Evolutionary conservation across 768 basidiomycete genomes (phyloP).

Genomic region (Dendrothele bispora): DNA sequence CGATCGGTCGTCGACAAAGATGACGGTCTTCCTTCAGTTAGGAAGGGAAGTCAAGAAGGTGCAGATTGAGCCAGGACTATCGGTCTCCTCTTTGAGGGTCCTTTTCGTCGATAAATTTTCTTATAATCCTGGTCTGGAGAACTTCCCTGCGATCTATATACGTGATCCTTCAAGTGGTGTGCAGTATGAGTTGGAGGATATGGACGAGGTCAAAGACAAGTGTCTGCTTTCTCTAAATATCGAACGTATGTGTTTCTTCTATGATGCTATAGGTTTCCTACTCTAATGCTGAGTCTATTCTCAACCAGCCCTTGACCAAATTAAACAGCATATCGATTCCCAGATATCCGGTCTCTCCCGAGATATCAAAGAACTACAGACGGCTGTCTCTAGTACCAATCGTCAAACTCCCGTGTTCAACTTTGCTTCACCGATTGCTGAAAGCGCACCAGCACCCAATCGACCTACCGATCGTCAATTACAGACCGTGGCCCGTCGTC

Average conservation of each 20-base stretch:
- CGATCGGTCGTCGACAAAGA: slow-evolving; percentile 30
- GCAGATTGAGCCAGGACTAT: slow-evolving; percentile 64
- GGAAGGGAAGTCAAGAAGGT: slow-evolving; percentile 91
- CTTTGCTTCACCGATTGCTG: slow-evolving; percentile 40
- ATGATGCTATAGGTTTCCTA: slow-evolving; percentile 1
- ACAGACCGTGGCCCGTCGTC: slow-evolving; percentile 66
- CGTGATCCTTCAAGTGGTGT: slow-evolving; percentile 90
- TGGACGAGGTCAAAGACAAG: slow-evolving; percentile 87
- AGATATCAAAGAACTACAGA: slow-evolving; percentile 88
- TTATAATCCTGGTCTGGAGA: slow-evolving; percentile 89
- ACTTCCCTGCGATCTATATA: slow-evolving; percentile 95
- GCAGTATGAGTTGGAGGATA: slow-evolving; percentile 94
- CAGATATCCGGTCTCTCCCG: slow-evolving; percentile 84
- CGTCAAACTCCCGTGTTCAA: slow-evolving; percentile 56
- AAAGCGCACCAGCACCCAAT: slow-evolving; percentile 61
- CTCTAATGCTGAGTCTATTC: slow-evolving; percentile 8
- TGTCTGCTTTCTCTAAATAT: slow-evolving; percentile 91
- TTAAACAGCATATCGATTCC: slow-evolving; percentile 95
- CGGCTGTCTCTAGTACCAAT: slow-evolving; percentile 53
- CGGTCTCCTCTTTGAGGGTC: slow-evolving; percentile 75
- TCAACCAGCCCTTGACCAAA: slow-evolving; percentile 93
- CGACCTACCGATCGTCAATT: slow-evolving; percentile 80
- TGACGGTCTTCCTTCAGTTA: slow-evolving; percentile 85
- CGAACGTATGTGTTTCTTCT: slow-evolving; percentile 72
- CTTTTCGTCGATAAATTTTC: slow-evolving; percentile 94